A percentile compares a stretch with the other conserved stretches of the same genome.
phyloP scores from a whole-genome alignment of 129 eudicot genomes.

The Artemisia annua region DNA sequence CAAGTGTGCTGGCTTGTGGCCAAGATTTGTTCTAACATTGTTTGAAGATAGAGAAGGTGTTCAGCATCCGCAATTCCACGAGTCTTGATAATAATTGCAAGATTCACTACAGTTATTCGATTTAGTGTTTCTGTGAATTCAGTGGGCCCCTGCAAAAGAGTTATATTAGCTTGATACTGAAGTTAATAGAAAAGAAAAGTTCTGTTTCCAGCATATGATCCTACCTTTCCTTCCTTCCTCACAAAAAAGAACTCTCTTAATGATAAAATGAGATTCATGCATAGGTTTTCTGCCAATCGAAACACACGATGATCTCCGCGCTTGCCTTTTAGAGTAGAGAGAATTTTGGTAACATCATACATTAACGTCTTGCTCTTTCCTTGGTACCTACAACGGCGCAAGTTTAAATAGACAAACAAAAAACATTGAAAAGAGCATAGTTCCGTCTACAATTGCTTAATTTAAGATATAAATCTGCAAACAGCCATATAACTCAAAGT shows the following conservation, averaged over 20 bases:
- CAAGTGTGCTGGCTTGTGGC: slow-evolving; percentile 88
- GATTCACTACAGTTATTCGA: slow-evolving; percentile 65
- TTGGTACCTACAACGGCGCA: slow-evolving; percentile 60
- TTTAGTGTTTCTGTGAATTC: slow-evolving; percentile 94
- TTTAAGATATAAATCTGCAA: not conserved
- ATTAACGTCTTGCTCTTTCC: slow-evolving; percentile 91
- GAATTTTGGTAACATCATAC: slow-evolving; percentile 88
- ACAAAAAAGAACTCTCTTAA: slow-evolving; percentile 82
- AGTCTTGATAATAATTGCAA: slow-evolving; percentile 91
- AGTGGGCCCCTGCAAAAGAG: slow-evolving; percentile 79
- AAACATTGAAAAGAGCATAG: not conserved
- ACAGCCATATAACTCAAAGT: not conserved
- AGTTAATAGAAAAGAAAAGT: not conserved
- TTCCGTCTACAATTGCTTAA: not conserved
- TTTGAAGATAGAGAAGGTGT: slow-evolving; percentile 82
- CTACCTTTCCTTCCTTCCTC: slow-evolving; percentile 95
- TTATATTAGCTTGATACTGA: slow-evolving; percentile 12
- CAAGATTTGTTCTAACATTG: slow-evolving; percentile 87
- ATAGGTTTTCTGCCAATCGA: slow-evolving; percentile 90
- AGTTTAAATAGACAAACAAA: slow-evolving; percentile 12
- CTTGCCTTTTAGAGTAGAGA: slow-evolving; percentile 84
- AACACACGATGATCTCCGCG: slow-evolving; percentile 98
- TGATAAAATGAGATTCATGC: slow-evolving; percentile 90
- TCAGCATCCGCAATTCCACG: slow-evolving; percentile 96
- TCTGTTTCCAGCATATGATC: not conserved